Evolutionary conservation across 176 grass and related monocot species (phyloP), one percentile per base, ranked within the genome.

Genomic region (Oryza coarctata): DNA sequence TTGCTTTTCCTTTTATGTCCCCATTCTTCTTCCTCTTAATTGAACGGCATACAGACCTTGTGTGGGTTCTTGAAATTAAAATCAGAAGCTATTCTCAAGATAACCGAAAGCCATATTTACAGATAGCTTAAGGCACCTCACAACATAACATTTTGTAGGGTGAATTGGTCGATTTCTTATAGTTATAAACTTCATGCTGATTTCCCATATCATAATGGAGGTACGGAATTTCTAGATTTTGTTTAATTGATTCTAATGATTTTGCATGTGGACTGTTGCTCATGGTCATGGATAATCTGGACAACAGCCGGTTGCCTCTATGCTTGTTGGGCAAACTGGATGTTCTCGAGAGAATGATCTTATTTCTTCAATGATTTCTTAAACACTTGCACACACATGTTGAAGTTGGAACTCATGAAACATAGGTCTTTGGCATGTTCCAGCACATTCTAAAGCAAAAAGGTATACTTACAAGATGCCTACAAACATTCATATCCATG

Each of bases 371-470:
- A 63, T 70, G 26, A 70, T 75, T 84, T 17, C 35, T 74, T 62
- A 20, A 41, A 12, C 78, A 27, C 28, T 83, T 84, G 50, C 39
- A 84, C 12, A 23, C 76, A 84, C 38, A 69, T 80, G 47, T 49
- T 60, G 45, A 4, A 22, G 73, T 47, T 66, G 23, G 61, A 39
- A 23, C 66, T 62, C 27, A 39, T 50, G 23, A 84, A 68, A 12
- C 36, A 63, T 74, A 73, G 33, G 12, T 35, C 12, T n/a, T 18
- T 73, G 18, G 27, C 55, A 67, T 76, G 15, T 58, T 81, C 34
- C 58, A 47, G 20, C 70, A 76, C 77, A 77, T 86, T 65, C 57
- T 58, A 33, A 70, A 85, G 63, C 66, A 85, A 33, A 33, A 1
- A 33, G 1, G 3, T 33, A 33, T 1, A 33, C 32, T 33, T 33